Conservation (phyloP, 2,329 filamentous ascomycete species). For the Apiospora marii region DNA sequence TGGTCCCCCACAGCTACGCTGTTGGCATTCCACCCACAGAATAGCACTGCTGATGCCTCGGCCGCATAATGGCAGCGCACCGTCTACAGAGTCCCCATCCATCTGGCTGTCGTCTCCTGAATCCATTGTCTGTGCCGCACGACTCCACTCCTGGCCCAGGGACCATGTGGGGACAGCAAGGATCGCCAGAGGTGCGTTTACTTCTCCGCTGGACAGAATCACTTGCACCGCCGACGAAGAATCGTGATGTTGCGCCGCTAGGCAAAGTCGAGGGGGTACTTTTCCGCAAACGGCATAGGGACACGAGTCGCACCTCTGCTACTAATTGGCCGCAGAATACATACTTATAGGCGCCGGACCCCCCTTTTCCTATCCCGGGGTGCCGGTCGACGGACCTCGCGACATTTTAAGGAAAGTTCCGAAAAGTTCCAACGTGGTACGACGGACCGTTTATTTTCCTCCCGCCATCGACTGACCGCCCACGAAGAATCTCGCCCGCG, state of each 20-base stretch:
- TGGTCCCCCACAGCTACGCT: not conserved
- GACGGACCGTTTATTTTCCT: not conserved
- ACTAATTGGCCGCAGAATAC: no score
- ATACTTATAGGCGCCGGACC: no score
- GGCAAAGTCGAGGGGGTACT: not conserved
- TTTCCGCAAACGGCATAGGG: not conserved
- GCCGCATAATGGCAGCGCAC: not conserved
- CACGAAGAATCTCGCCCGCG: not conserved
- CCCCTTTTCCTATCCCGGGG: not conserved
- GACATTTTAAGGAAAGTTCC: no score
- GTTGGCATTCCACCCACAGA: not conserved
- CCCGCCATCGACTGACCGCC: not conserved
- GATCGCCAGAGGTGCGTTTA: not conserved
- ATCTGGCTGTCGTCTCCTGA: not conserved
- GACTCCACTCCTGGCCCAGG: not conserved
- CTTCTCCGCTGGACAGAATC: not conserved
- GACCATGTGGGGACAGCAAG: not conserved
- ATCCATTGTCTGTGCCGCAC: not conserved
- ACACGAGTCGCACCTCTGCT: not conserved
- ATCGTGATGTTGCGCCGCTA: not conserved
- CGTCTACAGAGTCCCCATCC: not conserved
- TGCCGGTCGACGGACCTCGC: no score
- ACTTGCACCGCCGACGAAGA: not conserved
- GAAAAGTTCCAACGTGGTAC: not conserved
- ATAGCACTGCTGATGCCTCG: not conserved